Percentiles rank a stretch among this genome's conserved stretches.
phyloP scores from a whole-genome alignment of 371 early-diverging fungal genomes.

The Mucor mucedo region DNA sequence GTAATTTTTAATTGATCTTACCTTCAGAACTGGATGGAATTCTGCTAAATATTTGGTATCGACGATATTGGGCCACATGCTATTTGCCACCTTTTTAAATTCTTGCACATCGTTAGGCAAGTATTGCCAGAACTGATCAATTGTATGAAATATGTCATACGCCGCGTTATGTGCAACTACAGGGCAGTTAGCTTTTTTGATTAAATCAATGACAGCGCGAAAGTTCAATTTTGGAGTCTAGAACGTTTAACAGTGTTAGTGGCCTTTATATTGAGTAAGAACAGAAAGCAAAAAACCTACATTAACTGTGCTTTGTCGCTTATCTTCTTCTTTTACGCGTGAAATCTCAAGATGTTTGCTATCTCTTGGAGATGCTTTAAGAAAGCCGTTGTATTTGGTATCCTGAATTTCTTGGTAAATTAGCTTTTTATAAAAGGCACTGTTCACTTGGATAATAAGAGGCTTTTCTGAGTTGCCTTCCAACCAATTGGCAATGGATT shows the following conservation, averaged over 20 bases:
- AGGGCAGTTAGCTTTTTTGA: constrained; percentile 71
- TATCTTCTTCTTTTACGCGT: constrained; percentile 44
- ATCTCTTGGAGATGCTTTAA: constrained; percentile 41
- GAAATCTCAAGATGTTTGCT: constrained; percentile 40
- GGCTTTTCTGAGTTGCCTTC: constrained; percentile 35
- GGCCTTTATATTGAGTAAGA: too few relatives aligned
- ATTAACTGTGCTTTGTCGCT: constrained; percentile 22
- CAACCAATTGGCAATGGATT: constrained; percentile 40
- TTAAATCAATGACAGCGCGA: constrained; percentile 76
- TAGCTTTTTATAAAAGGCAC: constrained; percentile 55
- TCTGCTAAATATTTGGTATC: constrained; percentile 64
- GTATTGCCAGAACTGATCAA: constrained; percentile 74
- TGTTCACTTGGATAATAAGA: constrained; percentile 45
- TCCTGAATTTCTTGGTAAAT: constrained; percentile 69
- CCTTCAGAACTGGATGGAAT: constrained; percentile 52
- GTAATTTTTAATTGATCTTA: constrained; percentile 10
- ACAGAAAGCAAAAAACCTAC: constrained; percentile 8
- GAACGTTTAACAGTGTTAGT: too few relatives aligned
- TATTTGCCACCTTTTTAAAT: constrained; percentile 56
- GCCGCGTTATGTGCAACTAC: constrained; percentile 85
- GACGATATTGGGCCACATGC: constrained; percentile 62
- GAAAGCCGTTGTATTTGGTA: constrained; percentile 42
- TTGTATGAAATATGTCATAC: constrained; percentile 77
- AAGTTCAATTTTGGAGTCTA: constrained; percentile 65
- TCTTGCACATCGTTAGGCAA: constrained; percentile 66